Conservation (phyloP, 2,329 filamentous ascomycete genomes). For the Pleochaeta shiraiana region DNA sequence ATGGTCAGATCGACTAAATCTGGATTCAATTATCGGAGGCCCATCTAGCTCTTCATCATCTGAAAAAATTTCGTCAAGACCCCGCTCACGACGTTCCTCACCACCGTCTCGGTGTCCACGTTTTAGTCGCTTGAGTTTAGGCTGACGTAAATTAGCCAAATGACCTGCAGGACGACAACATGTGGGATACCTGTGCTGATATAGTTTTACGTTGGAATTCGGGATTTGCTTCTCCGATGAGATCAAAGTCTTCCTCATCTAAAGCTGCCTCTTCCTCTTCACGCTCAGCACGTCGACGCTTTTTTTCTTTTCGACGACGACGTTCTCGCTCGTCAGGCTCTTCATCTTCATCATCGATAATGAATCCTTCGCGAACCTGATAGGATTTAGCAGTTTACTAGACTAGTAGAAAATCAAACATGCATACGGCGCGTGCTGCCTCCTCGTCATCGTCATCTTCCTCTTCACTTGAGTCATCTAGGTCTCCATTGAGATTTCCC, state of each 20-base stretch:
- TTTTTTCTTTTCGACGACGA: constrained; percentile 42
- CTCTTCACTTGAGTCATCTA: constrained; percentile 79
- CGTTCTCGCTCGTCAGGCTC: constrained; percentile 36
- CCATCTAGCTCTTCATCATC: constrained; percentile 70
- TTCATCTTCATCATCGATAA: constrained; percentile 74
- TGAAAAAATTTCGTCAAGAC: constrained; percentile 82
- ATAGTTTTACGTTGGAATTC: constrained; percentile 41
- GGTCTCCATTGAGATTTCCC: constrained; percentile 20
- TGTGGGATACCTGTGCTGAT: constrained; percentile 44
- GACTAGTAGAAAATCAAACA: not conserved
- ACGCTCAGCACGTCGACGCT: constrained; percentile 55
- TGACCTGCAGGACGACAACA: too few species aligned
- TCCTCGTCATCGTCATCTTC: constrained; percentile 86
- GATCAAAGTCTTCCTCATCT: constrained; percentile 87
- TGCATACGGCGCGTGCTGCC: constrained; percentile 47
- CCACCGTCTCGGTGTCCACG: constrained; percentile 63
- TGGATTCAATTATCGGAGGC: constrained; percentile 23
- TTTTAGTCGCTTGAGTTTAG: constrained; percentile 92
- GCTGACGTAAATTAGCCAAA: constrained; percentile 26
- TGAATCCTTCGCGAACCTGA: constrained; percentile 84
- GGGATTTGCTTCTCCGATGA: constrained; percentile 68
- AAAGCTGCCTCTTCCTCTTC: constrained; percentile 67
- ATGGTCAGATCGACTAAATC: constrained; percentile 22
- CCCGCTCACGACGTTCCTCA: constrained; percentile 43
- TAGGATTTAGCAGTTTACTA: constrained; percentile 7